A percentile compares a stretch with the other conserved stretches of the same genome.
phyloP scores from a whole-genome alignment of 2,329 filamentous ascomycete genomes.

The Phoma herbarum region DNA sequence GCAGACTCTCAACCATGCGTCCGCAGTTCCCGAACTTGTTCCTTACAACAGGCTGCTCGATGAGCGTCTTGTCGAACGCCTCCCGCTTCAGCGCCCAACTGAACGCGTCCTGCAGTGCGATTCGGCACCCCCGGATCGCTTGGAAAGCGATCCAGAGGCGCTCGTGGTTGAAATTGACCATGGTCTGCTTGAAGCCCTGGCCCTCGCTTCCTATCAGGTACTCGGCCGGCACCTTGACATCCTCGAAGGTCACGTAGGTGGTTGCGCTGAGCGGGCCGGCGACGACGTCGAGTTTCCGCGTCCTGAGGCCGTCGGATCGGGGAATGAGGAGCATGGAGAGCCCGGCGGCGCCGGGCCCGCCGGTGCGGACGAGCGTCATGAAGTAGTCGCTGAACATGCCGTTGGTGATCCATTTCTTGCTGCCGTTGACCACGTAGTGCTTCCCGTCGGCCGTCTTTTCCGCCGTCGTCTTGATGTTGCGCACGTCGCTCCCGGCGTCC shows the following conservation, averaged over 20 bases:
- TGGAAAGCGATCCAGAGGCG: constrained; percentile 45
- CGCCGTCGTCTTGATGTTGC: constrained; percentile 37
- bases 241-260: constrained; percentile 45
- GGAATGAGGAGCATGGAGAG: constrained; percentile 47
- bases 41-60: constrained; percentile 46
- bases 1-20: constrained; percentile 38
- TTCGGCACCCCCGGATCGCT: constrained; percentile 39
- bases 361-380: constrained; percentile 46
- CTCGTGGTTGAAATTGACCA: constrained; percentile 50
- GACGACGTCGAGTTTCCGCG: constrained; percentile 36
- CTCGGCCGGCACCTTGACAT: constrained; percentile 42
- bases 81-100: constrained; percentile 43
- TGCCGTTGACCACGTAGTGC: constrained; percentile 51
- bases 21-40: constrained; percentile 46
- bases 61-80: constrained; percentile 44
- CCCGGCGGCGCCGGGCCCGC: constrained; percentile 38
- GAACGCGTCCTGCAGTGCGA: constrained; percentile 42
- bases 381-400: constrained; percentile 49
- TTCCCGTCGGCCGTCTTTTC: constrained; percentile 37
- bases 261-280: constrained; percentile 36
- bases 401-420: constrained; percentile 53
- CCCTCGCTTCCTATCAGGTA: constrained; percentile 44
- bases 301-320: constrained; percentile 32
- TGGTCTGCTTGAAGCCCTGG: constrained; percentile 43
- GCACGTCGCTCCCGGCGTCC: constrained; percentile 40